Evolutionary conservation across 352 stramenopile genomes (phyloP).

Genomic region (Aphanomyces stellatus): DNA sequence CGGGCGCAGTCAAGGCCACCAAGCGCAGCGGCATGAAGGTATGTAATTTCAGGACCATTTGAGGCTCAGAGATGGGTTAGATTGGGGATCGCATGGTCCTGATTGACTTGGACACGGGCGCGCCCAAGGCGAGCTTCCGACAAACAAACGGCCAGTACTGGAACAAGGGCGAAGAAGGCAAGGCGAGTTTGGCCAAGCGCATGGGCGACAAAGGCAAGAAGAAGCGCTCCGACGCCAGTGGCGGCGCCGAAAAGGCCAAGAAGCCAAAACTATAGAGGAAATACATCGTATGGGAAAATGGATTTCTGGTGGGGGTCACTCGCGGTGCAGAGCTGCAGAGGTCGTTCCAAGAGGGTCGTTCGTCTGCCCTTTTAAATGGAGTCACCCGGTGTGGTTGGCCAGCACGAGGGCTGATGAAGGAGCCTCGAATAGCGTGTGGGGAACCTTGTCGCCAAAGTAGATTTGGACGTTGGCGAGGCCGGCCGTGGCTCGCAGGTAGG

Average conservation of each 20-base stretch:
- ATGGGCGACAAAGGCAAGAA: slow-evolving; percentile 41
- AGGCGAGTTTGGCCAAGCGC: slow-evolving; percentile 72
- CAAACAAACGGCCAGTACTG: slow-evolving; percentile 77
- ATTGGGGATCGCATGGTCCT: slow-evolving; percentile 85
- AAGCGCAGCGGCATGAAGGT: slow-evolving; percentile 72
- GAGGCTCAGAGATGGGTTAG: not conserved
- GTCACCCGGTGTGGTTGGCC: too few relatives aligned
- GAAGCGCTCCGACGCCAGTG: not conserved
- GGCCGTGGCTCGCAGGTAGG: not conserved
- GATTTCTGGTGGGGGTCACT: too few relatives aligned
- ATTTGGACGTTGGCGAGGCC: not conserved
- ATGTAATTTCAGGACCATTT: not conserved
- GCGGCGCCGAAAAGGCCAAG: not conserved
- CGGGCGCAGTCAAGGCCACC: slow-evolving; percentile 54
- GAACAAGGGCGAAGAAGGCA: slow-evolving; percentile 81
- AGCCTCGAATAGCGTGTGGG: not conserved
- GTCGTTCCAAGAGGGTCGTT: too few relatives aligned
- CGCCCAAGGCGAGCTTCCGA: slow-evolving; percentile 89
- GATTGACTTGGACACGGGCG: slow-evolving; percentile 89
- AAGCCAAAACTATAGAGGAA: not conserved
- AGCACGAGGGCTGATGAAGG: too few relatives aligned
- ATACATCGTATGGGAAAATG: too few relatives aligned
- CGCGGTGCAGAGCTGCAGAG: too few relatives aligned
- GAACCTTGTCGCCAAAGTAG: not conserved
- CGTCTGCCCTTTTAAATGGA: too few relatives aligned